Base-by-base conservation (phyloP, 345 rosid species). In the Conringia planisiliqua region DNA sequence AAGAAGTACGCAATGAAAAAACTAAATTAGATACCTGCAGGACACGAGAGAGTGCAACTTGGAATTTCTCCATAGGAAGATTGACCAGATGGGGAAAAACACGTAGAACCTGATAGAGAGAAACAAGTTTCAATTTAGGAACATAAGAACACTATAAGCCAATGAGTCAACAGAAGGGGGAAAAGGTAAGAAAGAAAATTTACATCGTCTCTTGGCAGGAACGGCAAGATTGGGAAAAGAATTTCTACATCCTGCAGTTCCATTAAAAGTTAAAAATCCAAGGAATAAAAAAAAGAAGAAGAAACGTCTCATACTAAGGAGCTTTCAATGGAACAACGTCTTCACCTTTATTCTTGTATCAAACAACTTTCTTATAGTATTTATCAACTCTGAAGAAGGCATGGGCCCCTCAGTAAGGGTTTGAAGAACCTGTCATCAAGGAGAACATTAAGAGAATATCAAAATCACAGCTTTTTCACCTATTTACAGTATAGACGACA, bases 141-240 rank as follows among this genome's bases (percentile, higher is more conserved):
- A 60, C 52, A 42, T 54, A 52, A 22, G 70, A 52, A 35, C 33
- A 35, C 33, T 59, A 60, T 61, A 50, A 36, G 48, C 40, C 64
- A 35, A 44, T 40, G 69, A 33, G 6, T 48, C 35, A n/a, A 72
- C 26, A 67, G n/a, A 43, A 67, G 27, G 50, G 29, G 24, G 10
- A 33, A 65, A 18, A 29, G 9, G 67, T 56, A 32, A 39, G 72
- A 32, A 59, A 24, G 55, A 77, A 24, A 10, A 71, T 67, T 42
- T 76, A 95, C 99, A 93, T 95, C 93, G 54, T 92, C 93, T 84
- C 92, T 82, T 12, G 91, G 85, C 73, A 95, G 73, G 84, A 86
- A 95, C 4, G 97, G 97, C 80, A 95, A 76, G 56, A 92, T 69
- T 66, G 99, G 97, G 81, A 90, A 78, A 61, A 95, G 69, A 80